Conservation (phyloP, 441 rosid species). For the Macaranga tanarius region DNA sequence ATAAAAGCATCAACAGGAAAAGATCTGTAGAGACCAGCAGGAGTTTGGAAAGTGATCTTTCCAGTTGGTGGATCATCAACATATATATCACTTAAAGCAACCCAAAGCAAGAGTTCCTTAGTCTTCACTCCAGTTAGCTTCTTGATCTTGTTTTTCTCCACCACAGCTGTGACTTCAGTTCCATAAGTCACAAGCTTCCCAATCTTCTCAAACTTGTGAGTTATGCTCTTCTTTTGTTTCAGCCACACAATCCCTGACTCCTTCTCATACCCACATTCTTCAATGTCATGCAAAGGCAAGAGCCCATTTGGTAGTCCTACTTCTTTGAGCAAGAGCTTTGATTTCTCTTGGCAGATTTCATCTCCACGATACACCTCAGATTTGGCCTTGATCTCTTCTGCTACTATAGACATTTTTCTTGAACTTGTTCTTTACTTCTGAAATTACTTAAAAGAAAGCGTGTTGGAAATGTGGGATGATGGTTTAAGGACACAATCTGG, state of each 20-base stretch:
- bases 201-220: slow-evolving; percentile 79
- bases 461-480: neutral
- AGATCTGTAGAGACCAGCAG: slow-evolving; percentile 54
- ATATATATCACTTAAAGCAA: slow-evolving; percentile 61
- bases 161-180: slow-evolving; percentile 69
- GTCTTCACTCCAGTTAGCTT: slow-evolving; percentile 88
- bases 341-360: slow-evolving; percentile 66
- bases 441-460: neutral
- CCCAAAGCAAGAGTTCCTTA: slow-evolving; percentile 85
- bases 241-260: slow-evolving; percentile 94
- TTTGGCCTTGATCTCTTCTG: slow-evolving; percentile 70
- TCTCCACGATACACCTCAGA: slow-evolving; percentile 81
- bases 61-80: slow-evolving; percentile 53
- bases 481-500: neutral
- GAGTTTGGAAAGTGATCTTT: slow-evolving; percentile 56
- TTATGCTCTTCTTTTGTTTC: slow-evolving; percentile 73
- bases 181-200: slow-evolving; percentile 58
- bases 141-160: slow-evolving; percentile 70
- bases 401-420: slow-evolving; percentile 48
- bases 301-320: slow-evolving; percentile 71
- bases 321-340: slow-evolving; percentile 58
- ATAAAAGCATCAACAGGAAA: slow-evolving; percentile 57
- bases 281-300: slow-evolving; percentile 72
- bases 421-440: neutral
- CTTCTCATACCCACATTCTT: slow-evolving; percentile 72